These are phyloP conservation scores for Termitomyces sp. DNA, from an alignment of 768 basidiomycete species.

Conservation along the genomic window DNA sequence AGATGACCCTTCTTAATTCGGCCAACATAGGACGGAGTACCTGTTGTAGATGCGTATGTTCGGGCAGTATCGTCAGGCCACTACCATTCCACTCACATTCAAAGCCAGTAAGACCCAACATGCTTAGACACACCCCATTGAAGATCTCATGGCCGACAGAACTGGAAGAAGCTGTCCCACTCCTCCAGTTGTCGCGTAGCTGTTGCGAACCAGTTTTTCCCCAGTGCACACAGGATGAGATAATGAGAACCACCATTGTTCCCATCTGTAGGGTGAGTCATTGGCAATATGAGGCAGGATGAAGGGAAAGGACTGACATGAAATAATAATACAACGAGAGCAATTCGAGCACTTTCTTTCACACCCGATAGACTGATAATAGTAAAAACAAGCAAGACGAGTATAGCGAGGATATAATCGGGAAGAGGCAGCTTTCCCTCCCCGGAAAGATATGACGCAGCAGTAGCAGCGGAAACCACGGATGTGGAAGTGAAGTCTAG, in stretches of 20 bases:
- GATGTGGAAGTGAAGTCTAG: slow-evolving; percentile 67
- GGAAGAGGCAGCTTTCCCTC: slow-evolving; percentile 58
- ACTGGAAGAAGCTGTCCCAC: slow-evolving; percentile 22
- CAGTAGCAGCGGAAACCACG: slow-evolving; percentile 70
- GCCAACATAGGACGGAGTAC: slow-evolving; percentile 60
- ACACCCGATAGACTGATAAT: slow-evolving; percentile 51
- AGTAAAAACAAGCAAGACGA: slow-evolving; percentile 52
- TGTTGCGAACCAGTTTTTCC: slow-evolving; percentile 38
- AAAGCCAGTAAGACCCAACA: slow-evolving; percentile 69
- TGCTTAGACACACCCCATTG: slow-evolving; percentile 63
- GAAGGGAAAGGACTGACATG: slow-evolving; percentile 38
- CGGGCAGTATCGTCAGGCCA: neutral
- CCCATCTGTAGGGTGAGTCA: slow-evolving; percentile 30
- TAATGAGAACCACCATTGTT: slow-evolving; percentile 50
- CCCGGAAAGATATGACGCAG: slow-evolving; percentile 58
- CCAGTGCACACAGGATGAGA: slow-evolving; percentile 49
- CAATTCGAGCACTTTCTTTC: slow-evolving; percentile 57
- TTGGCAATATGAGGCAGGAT: neutral
- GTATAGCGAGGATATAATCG: slow-evolving; percentile 39
- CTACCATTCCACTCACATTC: slow-evolving; percentile 40
- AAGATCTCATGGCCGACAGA: slow-evolving; percentile 44
- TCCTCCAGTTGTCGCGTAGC: slow-evolving; percentile 50
- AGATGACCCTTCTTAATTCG: slow-evolving; percentile 51
- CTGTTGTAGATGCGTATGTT: slow-evolving; percentile 19
- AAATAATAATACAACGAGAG: slow-evolving; percentile 48